Evolutionary conservation across 2,329 filamentous ascomycete species (phyloP).

Genomic region (Bipolaris gigantea): DNA sequence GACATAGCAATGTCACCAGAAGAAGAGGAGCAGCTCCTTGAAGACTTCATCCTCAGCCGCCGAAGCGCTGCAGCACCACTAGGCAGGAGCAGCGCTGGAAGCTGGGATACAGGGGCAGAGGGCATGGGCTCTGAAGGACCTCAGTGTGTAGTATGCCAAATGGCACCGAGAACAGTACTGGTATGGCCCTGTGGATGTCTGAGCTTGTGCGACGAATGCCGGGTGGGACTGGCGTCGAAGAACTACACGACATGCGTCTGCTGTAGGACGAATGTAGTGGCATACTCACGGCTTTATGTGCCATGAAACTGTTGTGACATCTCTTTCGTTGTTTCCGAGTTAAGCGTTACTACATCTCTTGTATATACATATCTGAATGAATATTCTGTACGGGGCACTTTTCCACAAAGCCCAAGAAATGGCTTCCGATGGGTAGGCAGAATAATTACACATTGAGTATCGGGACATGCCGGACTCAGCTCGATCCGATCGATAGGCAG

Average conservation of each 20-base stretch:
- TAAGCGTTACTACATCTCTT: constrained; percentile 1
- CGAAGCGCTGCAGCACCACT: constrained; percentile 48
- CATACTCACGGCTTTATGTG: constrained; percentile 89
- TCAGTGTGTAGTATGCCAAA: constrained; percentile 92
- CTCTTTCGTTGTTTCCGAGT: neutral
- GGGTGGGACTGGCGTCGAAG: constrained; percentile 91
- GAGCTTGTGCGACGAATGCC: constrained; percentile 91
- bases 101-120: constrained; percentile 71
- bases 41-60: constrained; percentile 60
- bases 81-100: constrained; percentile 39
- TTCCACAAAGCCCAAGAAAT: neutral
- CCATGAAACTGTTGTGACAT: constrained; percentile 53
- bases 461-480: constrained; percentile 7
- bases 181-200: constrained; percentile 97
- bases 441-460: neutral
- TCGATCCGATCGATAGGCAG: constrained; percentile 1
- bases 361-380: neutral
- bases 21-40: constrained; percentile 62
- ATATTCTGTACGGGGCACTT: neutral
- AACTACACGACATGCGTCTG: constrained; percentile 97
- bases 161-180: constrained; percentile 80
- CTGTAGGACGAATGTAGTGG: constrained; percentile 82
- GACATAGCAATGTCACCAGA: constrained; percentile 41
- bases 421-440: neutral
- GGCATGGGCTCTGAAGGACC: constrained; percentile 75